These are phyloP conservation scores for Nigrospora osmanthi DNA, from an alignment of 2,329 filamentous ascomycete species.

Conservation along the genomic window DNA sequence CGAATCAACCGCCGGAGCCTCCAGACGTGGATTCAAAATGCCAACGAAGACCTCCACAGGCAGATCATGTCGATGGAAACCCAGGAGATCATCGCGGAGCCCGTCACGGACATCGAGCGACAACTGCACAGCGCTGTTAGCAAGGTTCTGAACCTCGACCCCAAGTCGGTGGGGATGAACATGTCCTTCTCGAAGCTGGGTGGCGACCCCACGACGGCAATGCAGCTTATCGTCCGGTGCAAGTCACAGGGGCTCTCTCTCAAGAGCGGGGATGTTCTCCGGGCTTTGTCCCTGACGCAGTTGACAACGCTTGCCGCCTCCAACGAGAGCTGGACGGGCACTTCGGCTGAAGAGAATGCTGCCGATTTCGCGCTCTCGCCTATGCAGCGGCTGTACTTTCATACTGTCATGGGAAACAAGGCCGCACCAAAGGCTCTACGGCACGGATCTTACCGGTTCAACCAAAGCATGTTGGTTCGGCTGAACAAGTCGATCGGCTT, in stretches of 20 bases:
- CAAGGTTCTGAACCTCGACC: conserved; percentile 27
- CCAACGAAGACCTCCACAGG: conserved; percentile 35
- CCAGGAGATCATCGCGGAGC: conserved; percentile 24
- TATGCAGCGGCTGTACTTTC: conserved; percentile 47
- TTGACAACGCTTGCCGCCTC: conserved; percentile 27
- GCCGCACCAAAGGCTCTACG: conserved; percentile 16
- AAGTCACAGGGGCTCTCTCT: conserved; percentile 29
- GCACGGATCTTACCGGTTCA: conserved; percentile 36
- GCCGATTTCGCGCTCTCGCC: conserved; percentile 39
- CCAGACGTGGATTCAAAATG: conserved; percentile 47
- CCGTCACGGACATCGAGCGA: conserved; percentile 28
- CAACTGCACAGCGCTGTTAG: conserved; percentile 29
- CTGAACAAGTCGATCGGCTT: conserved; percentile 31
- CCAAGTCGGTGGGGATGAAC: conserved; percentile 32
- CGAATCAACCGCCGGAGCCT: conserved; percentile 33
- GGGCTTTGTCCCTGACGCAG: conserved; percentile 27
- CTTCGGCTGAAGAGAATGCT: conserved; percentile 22
- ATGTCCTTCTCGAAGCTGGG: conserved; percentile 30
- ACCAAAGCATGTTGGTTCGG: conserved; percentile 40
- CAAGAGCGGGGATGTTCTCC: conserved; percentile 26
- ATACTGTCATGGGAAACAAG: conserved; percentile 33
- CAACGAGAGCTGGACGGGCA: conserved; percentile 18
- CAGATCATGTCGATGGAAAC: conserved; percentile 35
- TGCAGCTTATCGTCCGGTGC: conserved; percentile 28
- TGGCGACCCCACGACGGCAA: conserved; percentile 29